phyloP scores from a whole-genome alignment of 2,329 filamentous ascomycete genomes.

The Fusarium cyanostomum region DNA sequence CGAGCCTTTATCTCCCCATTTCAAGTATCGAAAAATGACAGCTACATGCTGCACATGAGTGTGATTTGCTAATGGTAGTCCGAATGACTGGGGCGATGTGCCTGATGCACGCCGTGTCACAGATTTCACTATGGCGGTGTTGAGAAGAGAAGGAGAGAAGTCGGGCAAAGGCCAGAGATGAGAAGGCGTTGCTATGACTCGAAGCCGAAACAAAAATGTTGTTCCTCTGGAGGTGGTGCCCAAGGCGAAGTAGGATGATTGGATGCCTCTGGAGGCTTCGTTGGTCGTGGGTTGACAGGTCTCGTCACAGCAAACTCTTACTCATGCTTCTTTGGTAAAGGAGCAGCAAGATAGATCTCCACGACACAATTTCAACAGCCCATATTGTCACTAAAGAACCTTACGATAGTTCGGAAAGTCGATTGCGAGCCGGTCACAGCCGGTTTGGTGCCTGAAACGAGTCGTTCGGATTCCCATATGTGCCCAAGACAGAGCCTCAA shows the following conservation, averaged over 20 bases:
- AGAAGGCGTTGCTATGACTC: not conserved
- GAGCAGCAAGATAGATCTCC: not conserved
- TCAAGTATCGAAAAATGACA: too few relatives aligned
- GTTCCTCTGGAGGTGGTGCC: too few relatives aligned
- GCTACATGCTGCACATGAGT: too few relatives aligned
- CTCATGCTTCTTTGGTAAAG: not conserved
- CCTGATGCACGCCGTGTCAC: too few relatives aligned
- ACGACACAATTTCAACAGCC: not conserved
- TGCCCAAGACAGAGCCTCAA: slow-evolving; percentile 12
- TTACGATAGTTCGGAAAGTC: not conserved
- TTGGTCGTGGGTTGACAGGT: not conserved
- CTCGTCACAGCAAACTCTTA: not conserved
- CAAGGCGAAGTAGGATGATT: too few relatives aligned
- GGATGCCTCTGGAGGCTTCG: not conserved
- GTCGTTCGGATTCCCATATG: not conserved
- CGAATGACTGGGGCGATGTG: too few relatives aligned
- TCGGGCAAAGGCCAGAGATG: not conserved
- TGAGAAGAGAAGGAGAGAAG: too few relatives aligned
- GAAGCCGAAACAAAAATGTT: too few relatives aligned
- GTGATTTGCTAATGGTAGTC: too few relatives aligned
- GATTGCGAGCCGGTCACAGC: not conserved
- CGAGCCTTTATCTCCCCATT: too few relatives aligned
- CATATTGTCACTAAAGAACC: not conserved
- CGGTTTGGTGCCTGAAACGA: slow-evolving; percentile 5
- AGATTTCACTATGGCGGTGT: too few relatives aligned